A percentile compares a stretch with the other conserved stretches of the same genome.
Conservation (phyloP, 306 rosid species). For the Adenanthera pavonina region DNA sequence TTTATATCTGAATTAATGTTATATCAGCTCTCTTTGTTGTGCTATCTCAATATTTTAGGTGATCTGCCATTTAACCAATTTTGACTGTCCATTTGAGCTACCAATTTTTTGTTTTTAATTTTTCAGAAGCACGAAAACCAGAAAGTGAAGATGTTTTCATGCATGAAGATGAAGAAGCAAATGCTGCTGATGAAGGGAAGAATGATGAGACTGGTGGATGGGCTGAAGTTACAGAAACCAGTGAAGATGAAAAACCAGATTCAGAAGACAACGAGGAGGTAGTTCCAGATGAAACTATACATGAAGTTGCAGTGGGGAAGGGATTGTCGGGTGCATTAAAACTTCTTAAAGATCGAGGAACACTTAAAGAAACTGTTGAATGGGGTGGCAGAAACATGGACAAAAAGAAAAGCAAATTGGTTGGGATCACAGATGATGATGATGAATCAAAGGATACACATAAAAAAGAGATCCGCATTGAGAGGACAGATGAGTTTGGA, state of each 20-base stretch:
- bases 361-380: slow-evolving; percentile 86
- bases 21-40: not conserved
- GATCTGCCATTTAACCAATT: slow-evolving; percentile 17
- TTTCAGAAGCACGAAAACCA: slow-evolving; percentile 82
- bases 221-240: slow-evolving; percentile 79
- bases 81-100: slow-evolving; percentile 22
- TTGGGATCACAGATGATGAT: slow-evolving; percentile 69
- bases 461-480: slow-evolving; percentile 86
- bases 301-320: slow-evolving; percentile 90
- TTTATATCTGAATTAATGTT: slow-evolving; percentile 13
- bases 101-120: not conserved
- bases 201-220: slow-evolving; percentile 76
- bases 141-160: slow-evolving; percentile 86
- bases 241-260: slow-evolving; percentile 55
- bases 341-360: slow-evolving; percentile 90
- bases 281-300: slow-evolving; percentile 85
- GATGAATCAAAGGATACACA: slow-evolving; percentile 70
- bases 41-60: slow-evolving; percentile 31
- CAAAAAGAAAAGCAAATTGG: slow-evolving; percentile 92
- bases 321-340: slow-evolving; percentile 86
- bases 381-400: slow-evolving; percentile 99
- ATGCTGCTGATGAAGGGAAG: slow-evolving; percentile 54
- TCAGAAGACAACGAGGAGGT: slow-evolving; percentile 64
- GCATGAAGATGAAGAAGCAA: slow-evolving; percentile 76
- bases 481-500: slow-evolving; percentile 93